Evolutionary conservation across 1,284 basidiomycete species (phyloP).

Genomic region (Xanthoconium separans): DNA sequence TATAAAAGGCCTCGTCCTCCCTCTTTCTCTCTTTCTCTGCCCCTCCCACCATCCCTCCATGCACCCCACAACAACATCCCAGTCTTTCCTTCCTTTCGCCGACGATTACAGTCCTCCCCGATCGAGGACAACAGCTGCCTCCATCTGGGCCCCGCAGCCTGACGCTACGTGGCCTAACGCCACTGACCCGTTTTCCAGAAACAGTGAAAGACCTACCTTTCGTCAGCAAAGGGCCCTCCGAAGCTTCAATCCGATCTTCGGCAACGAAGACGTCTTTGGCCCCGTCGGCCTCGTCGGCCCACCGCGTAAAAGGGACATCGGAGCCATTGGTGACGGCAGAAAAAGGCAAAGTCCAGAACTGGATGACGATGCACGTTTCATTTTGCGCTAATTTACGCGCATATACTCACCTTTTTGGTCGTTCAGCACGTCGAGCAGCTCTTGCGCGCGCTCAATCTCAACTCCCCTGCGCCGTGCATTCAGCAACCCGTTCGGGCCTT

Average conservation of each 20-base stretch:
- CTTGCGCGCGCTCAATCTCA: constrained; percentile 70
- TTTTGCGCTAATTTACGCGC: constrained; percentile 16
- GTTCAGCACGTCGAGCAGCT: constrained; percentile 73
- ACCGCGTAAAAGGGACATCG: constrained; percentile 50
- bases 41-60: constrained; percentile 28
- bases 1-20: constrained; percentile 30
- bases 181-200: constrained; percentile 56
- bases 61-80: constrained; percentile 25
- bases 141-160: constrained; percentile 78
- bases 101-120: constrained; percentile 32
- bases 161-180: constrained; percentile 64
- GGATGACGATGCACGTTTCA: constrained; percentile 49
- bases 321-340: constrained; percentile 74
- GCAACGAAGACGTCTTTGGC: constrained; percentile 64
- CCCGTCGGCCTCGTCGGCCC: constrained; percentile 50
- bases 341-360: constrained; percentile 58
- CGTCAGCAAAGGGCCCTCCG: constrained; percentile 24
- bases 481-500: constrained; percentile 41
- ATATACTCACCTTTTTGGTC: constrained; percentile 31
- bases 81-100: constrained; percentile 31
- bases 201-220: constrained; percentile 39
- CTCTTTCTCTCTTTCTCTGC: constrained; percentile 30
- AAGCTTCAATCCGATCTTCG: constrained; percentile 27
- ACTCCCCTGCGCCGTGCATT: constrained; percentile 59
- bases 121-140: constrained; percentile 43